These are phyloP conservation scores for Tolypocladium sp. DNA, from an alignment of 2,329 filamentous ascomycete species.

Conservation along the genomic window DNA sequence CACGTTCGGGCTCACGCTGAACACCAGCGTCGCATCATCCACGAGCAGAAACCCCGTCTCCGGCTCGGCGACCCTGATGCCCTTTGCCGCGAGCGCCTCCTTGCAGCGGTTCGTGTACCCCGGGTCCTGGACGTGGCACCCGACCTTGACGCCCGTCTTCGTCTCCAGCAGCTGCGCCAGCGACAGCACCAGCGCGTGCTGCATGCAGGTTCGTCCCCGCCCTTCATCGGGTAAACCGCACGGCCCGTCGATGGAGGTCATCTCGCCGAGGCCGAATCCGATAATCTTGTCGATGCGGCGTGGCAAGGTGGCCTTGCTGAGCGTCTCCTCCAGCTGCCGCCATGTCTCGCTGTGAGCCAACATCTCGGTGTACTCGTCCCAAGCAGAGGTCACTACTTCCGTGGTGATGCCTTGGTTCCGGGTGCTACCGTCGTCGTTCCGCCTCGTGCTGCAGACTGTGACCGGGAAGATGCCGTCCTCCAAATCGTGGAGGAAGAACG, in stretches of 20 bases:
- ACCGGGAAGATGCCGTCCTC: too few relatives aligned
- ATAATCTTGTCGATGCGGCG: slow-evolving; percentile 1
- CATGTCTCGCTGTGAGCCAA: neutral
- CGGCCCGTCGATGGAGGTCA: neutral
- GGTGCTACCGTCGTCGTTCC: too few relatives aligned
- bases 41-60: slow-evolving; percentile 9
- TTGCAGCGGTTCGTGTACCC: slow-evolving; percentile 2
- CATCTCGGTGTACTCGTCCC: neutral
- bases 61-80: slow-evolving; percentile 5
- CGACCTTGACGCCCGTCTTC: neutral
- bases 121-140: slow-evolving; percentile 7
- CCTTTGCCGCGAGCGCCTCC: neutral
- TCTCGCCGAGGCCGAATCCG: slow-evolving; percentile 1
- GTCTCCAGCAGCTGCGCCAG: neutral
- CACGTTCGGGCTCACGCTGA: slow-evolving; percentile 6
- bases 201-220: neutral
- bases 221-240: neutral
- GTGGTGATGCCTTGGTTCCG: too few relatives aligned
- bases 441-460: too few relatives aligned
- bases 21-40: slow-evolving; percentile 9
- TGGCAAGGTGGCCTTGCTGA: too few relatives aligned
- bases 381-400: too few relatives aligned
- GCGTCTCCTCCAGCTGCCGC: neutral
- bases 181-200: slow-evolving; percentile 4
- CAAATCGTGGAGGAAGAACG: too few relatives aligned